Evolutionary conservation across 2,329 filamentous ascomycete species (phyloP).

Genomic region (Cladophialophora immunda): DNA sequence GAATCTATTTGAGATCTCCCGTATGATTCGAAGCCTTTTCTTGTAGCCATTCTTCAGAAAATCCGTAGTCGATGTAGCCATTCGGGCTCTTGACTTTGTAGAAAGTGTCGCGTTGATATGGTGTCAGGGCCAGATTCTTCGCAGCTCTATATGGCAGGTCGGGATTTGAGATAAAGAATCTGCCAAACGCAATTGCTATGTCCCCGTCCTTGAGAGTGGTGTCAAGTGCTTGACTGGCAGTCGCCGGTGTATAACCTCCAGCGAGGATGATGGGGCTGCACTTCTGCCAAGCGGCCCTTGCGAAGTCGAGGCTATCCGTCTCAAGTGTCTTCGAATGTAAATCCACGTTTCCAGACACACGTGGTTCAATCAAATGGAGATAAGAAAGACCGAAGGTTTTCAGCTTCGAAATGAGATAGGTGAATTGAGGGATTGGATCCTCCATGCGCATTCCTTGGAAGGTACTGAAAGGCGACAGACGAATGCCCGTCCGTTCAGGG

Average conservation of each 20-base stretch:
- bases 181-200: slow-evolving; percentile 58
- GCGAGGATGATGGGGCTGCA: slow-evolving; percentile 59
- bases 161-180: slow-evolving; percentile 60
- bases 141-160: slow-evolving; percentile 57
- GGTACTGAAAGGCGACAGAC: slow-evolving; percentile 59
- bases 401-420: slow-evolving; percentile 63
- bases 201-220: slow-evolving; percentile 50
- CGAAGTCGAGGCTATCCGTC: slow-evolving; percentile 18
- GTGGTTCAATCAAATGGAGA: slow-evolving; percentile 65
- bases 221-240: slow-evolving; percentile 58
- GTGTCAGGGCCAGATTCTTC: slow-evolving; percentile 42
- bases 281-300: slow-evolving; percentile 51
- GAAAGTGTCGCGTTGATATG: slow-evolving; percentile 32
- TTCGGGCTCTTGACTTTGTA: slow-evolving; percentile 25
- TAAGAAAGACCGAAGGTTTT: slow-evolving; percentile 66
- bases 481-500: slow-evolving; percentile 55
- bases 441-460: slow-evolving; percentile 64
- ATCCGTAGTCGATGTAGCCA: slow-evolving; percentile 27
- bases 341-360: slow-evolving; percentile 17
- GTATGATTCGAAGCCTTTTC: too few species aligned
- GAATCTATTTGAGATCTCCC: too few species aligned
- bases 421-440: slow-evolving; percentile 67
- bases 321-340: too few species aligned
- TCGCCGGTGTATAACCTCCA: slow-evolving; percentile 56
- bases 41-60: too few species aligned